Conservation (phyloP, 371 early-diverging fungal species). For the Mortierella sp. region DNA sequence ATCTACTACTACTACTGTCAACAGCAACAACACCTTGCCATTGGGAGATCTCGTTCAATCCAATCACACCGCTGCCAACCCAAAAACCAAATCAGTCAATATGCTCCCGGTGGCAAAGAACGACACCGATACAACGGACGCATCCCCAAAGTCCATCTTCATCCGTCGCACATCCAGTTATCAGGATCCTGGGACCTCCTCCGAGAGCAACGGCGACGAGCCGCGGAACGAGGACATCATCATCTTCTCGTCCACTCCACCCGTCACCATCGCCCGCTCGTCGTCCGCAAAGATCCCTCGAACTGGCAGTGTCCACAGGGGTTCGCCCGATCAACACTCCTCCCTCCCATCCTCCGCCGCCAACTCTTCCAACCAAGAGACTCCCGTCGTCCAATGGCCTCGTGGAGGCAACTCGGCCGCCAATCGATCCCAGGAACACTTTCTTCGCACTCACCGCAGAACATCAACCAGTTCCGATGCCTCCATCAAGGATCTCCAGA, state of each 20-base stretch:
- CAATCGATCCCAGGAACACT: slow-evolving; percentile 52
- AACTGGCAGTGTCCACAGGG: slow-evolving; percentile 31
- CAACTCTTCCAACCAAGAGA: slow-evolving; percentile 31
- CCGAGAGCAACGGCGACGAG: slow-evolving; percentile 24
- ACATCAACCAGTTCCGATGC: slow-evolving; percentile 46
- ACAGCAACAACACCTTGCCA: neutral
- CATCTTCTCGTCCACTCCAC: slow-evolving; percentile 53
- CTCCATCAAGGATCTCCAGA: slow-evolving; percentile 42
- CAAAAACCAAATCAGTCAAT: neutral
- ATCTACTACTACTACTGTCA: neutral
- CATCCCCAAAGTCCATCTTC: slow-evolving; percentile 25
- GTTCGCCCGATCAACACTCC: slow-evolving; percentile 39
- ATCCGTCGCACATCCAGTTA: slow-evolving; percentile 53
- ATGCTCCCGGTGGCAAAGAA: neutral
- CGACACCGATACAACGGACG: neutral
- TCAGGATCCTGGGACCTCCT: slow-evolving; percentile 17
- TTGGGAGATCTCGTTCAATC: neutral
- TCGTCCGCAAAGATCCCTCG: slow-evolving; percentile 35
- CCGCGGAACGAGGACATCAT: slow-evolving; percentile 44
- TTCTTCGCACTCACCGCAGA: slow-evolving; percentile 34
- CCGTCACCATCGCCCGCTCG: slow-evolving; percentile 43
- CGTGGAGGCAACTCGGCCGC: slow-evolving; percentile 49
- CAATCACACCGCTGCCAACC: neutral
- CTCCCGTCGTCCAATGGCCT: slow-evolving; percentile 53
- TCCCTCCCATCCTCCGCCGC: slow-evolving; percentile 13